A percentile compares a stretch with the other conserved stretches of the same genome.
Conservation (phyloP, 2,329 filamentous ascomycete genomes). For the Plenodomus lindquistii region DNA sequence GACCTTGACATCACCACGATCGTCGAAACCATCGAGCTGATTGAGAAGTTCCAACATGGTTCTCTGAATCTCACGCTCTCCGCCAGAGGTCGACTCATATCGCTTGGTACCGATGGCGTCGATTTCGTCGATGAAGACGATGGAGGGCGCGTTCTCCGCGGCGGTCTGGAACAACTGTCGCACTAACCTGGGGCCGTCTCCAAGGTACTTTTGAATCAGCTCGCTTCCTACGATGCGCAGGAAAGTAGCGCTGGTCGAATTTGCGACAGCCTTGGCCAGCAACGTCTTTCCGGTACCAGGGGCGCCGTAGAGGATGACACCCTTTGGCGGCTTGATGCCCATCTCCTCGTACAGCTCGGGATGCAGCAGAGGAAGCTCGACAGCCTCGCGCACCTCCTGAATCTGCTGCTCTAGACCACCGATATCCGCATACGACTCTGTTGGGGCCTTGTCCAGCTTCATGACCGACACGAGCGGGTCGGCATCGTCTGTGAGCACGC, state of each 20-base stretch:
- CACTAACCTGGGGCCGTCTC: slow-evolving; percentile 91
- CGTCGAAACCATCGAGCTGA: slow-evolving; percentile 97
- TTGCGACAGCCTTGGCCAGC: slow-evolving; percentile 94
- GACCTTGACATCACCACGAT: slow-evolving; percentile 97
- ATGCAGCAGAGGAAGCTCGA: slow-evolving; percentile 91
- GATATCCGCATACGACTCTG: slow-evolving; percentile 97
- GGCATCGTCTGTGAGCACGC: slow-evolving; percentile 93
- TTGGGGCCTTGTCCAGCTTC: slow-evolving; percentile 98
- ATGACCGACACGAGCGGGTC: slow-evolving; percentile 96
- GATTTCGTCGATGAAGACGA: slow-evolving; percentile 99
- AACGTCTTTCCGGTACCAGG: slow-evolving; percentile 97
- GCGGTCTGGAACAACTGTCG: slow-evolving; percentile 96
- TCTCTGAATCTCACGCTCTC: slow-evolving; percentile 95
- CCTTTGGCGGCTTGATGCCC: slow-evolving; percentile 99
- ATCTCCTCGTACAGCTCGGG: slow-evolving; percentile 99
- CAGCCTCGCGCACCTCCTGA: slow-evolving; percentile 95
- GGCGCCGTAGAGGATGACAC: slow-evolving; percentile 97
- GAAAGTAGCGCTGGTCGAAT: slow-evolving; percentile 98
- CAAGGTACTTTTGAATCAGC: slow-evolving; percentile 97
- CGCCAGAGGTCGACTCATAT: slow-evolving; percentile 95
- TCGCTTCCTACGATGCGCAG: slow-evolving; percentile 95
- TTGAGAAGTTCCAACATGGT: slow-evolving; percentile 99
- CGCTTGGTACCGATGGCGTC: slow-evolving; percentile 98
- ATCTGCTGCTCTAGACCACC: slow-evolving; percentile 94
- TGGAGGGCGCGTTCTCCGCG: slow-evolving; percentile 92